Percentiles rank a stretch among this genome's conserved stretches.
These are phyloP conservation scores for Taphrina pruni DNA, from an alignment of 1,139 yeast genomes.

Conservation along the genomic window DNA sequence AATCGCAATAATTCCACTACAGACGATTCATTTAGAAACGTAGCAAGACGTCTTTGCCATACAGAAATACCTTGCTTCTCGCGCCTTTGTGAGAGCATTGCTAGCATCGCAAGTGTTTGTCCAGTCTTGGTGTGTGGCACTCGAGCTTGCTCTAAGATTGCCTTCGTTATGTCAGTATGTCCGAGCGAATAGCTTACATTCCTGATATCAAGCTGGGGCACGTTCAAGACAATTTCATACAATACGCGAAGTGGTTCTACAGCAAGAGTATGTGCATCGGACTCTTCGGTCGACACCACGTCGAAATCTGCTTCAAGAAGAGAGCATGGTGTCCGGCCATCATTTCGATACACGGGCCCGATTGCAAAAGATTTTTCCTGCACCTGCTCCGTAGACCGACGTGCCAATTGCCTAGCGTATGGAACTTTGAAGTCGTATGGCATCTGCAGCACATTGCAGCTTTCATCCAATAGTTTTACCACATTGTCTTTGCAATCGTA, in stretches of 20 bases:
- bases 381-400: slow-evolving; percentile 58
- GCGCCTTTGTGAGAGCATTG: slow-evolving; percentile 46
- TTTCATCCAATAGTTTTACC: slow-evolving; percentile 77
- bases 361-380: slow-evolving; percentile 58
- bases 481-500: slow-evolving; percentile 64
- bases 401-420: slow-evolving; percentile 80
- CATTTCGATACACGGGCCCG: slow-evolving; percentile 77
- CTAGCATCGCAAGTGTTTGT: slow-evolving; percentile 1
- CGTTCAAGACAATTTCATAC: slow-evolving; percentile 5
- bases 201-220: slow-evolving; percentile 53
- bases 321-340: slow-evolving; percentile 70
- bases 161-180: slow-evolving; percentile 60
- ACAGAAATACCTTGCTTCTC: slow-evolving; percentile 47
- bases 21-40: slow-evolving; percentile 66
- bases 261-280: slow-evolving; percentile 53
- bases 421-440: slow-evolving; percentile 91
- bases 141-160: slow-evolving; percentile 49
- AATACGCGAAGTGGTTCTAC: slow-evolving; percentile 17
- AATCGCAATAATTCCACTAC: slow-evolving; percentile 64
- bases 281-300: slow-evolving; percentile 56
- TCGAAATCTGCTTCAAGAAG: slow-evolving; percentile 88
- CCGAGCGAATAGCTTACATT: slow-evolving; percentile 80
- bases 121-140: slow-evolving; percentile 45
- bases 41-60: slow-evolving; percentile 15
- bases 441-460: slow-evolving; percentile 83